Evolutionary conservation across 2,329 filamentous ascomycete genomes (phyloP), one percentile per base, ranked within the genome.

Genomic region (Trichoderma simmonsii): DNA sequence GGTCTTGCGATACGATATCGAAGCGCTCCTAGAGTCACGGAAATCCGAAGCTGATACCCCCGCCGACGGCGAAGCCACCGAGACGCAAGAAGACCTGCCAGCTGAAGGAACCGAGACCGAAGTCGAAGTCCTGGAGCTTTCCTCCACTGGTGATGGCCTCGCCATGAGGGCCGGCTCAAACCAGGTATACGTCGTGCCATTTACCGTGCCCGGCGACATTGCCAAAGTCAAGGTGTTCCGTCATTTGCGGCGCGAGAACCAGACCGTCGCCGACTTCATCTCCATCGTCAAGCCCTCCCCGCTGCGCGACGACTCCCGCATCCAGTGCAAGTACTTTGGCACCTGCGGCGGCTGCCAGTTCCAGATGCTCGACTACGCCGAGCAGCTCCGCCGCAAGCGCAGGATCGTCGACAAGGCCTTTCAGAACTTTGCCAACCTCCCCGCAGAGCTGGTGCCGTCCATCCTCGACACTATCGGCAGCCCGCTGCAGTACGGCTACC

Each of bases 331-430:
- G 77, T 98, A 99, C 85, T 99, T 99, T 79, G 85, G 89, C 54
- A 88, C 86, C 70, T 99, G 96, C 82, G 93, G 92, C 11, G 96
- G 96, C 36, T 99, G 96, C 80, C 96, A 99, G 82, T 95, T 98
- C 81, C 96, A 99, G 84, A 98, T 98, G 93, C 88, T 99, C 74
- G 90, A 93, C 70, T 98, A 98, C 81, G 83, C 87, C 34, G 92
- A 94, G 77, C 96, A 99, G 81, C 88, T 99, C 32, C 86, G 85
- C 59, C 91, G 95, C 82, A 99, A 99, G 85, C 90, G 88, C 79
- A 87, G 88, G 72, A 92, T 98, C 73, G 91, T 99, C 60, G 93
- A 97, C 78, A 97, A 96, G 79, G 96, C 96, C 8, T 99, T 93
- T 84, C 87, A 86, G 73, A 95, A 97, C 84, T 99, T 98, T 83